Percentiles rank a stretch among this genome's conserved stretches.
phyloP scores from a whole-genome alignment of 2,329 filamentous ascomycete species.

The Diaporthe aspalathi region DNA sequence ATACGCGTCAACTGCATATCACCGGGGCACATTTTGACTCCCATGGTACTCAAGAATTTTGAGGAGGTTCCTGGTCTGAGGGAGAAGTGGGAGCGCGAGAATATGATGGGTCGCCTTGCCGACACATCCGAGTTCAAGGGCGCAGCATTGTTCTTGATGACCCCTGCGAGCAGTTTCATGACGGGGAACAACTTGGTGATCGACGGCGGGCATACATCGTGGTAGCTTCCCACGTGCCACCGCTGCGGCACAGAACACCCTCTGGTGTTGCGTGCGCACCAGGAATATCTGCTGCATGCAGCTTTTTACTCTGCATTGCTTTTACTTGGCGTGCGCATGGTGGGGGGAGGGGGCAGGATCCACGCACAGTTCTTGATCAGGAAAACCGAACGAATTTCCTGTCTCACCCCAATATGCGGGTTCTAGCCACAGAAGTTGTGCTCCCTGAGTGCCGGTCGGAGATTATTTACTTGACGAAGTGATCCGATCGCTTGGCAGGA shows the following conservation, averaged over 20 bases:
- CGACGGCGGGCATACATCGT: constrained; percentile 68
- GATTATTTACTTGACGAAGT: neutral
- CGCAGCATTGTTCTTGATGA: constrained; percentile 70
- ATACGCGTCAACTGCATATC: constrained; percentile 78
- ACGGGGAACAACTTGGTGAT: constrained; percentile 67
- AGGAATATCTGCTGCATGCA: neutral
- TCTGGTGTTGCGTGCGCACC: neutral
- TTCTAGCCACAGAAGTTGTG: constrained; percentile 14
- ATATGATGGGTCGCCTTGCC: constrained; percentile 75
- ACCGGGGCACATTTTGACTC: constrained; percentile 75
- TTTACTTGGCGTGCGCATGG: neutral
- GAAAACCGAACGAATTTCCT: constrained; percentile 2
- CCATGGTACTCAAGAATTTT: constrained; percentile 80
- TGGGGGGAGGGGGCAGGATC: neutral
- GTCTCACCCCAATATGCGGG: neutral
- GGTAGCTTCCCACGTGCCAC: constrained; percentile 50
- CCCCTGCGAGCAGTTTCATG: constrained; percentile 73
- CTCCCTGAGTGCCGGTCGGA: constrained; percentile 13
- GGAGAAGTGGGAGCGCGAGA: constrained; percentile 75
- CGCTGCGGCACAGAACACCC: too few relatives aligned
- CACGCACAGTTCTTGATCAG: neutral
- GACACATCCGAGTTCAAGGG: constrained; percentile 70
- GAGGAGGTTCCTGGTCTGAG: constrained; percentile 71
- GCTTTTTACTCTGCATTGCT: neutral
- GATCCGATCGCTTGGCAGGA: constrained; percentile 25